Evolutionary conservation across 345 rosid species (phyloP).

Genomic region (Gossypium mustelinum): DNA sequence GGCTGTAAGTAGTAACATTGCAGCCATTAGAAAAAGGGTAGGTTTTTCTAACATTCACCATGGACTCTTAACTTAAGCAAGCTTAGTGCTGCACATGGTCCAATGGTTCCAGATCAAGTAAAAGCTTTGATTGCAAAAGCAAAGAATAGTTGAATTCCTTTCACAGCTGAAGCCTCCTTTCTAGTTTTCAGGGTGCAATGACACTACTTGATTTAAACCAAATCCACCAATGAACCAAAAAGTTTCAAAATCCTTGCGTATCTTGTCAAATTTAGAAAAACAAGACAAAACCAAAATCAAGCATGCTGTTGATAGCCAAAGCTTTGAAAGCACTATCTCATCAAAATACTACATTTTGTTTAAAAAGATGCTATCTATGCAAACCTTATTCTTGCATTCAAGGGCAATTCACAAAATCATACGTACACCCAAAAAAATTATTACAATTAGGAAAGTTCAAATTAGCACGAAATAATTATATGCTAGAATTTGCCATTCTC

Average conservation of each 20-base stretch:
- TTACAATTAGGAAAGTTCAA: too few relatives aligned
- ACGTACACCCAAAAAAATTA: not conserved
- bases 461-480: not conserved
- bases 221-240: not conserved
- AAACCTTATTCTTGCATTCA: not conserved
- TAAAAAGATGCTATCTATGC: not conserved
- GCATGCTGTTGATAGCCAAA: not conserved
- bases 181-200: not conserved
- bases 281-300: not conserved
- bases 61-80: not conserved
- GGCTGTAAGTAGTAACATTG: not conserved
- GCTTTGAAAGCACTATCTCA: not conserved
- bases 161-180: not conserved
- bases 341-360: not conserved
- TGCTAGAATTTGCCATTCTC: not conserved
- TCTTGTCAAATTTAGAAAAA: not conserved
- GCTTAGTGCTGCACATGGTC: not conserved
- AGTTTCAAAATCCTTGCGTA: not conserved
- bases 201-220: not conserved
- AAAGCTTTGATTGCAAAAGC: not conserved
- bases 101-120: not conserved
- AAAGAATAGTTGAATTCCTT: conserved; percentile 1
- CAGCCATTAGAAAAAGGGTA: not conserved
- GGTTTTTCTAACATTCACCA: not conserved
- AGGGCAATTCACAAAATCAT: not conserved